These are phyloP conservation scores for Amanita muscaria DNA, from an alignment of 768 basidiomycete species.

Conservation along the genomic window DNA sequence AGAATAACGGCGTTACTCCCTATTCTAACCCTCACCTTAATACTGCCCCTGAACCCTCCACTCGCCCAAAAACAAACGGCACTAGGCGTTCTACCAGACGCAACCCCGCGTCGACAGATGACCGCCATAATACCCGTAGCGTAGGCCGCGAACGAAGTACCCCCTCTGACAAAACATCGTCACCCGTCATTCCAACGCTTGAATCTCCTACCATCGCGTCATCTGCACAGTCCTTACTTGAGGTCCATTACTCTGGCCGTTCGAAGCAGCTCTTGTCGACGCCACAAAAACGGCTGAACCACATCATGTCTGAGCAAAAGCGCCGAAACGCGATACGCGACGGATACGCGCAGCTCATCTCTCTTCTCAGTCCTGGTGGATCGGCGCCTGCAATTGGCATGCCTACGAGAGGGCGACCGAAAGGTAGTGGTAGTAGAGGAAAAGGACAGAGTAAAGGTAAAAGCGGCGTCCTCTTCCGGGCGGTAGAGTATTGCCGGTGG, in stretches of 20 bases:
- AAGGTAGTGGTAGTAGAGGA: conserved; percentile 61
- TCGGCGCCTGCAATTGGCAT: conserved; percentile 55
- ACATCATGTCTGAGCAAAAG: conserved; percentile 93
- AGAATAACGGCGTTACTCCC: conserved; percentile 23
- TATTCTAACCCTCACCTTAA: conserved; percentile 43
- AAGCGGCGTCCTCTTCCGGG: conserved; percentile 81
- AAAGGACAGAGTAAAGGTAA: conserved; percentile 77
- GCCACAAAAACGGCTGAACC: conserved; percentile 83
- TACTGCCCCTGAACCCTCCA: conserved; percentile 33
- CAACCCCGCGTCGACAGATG: conserved; percentile 15
- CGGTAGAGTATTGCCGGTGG: conserved; percentile 80
- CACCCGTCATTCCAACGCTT: conserved; percentile 10
- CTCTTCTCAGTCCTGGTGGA: conserved; percentile 74
- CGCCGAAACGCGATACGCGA: conserved; percentile 87
- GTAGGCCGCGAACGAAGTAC: conserved; percentile 19
- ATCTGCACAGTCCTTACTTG: conserved; percentile 11
- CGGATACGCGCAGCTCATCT: conserved; percentile 80
- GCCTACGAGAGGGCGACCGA: conserved; percentile 73
- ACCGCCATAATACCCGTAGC: conserved; percentile 16
- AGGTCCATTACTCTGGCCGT: conserved; percentile 21
- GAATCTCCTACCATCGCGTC: conserved; percentile 7
- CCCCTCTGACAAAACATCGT: conserved; percentile 24
- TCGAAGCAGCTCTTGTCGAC: conserved; percentile 65
- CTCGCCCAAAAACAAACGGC: conserved; percentile 23
- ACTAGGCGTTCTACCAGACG: conserved; percentile 18